Evolutionary conservation across 2,329 filamentous ascomycete genomes (phyloP).

Genomic region (Colletotrichum musae): DNA sequence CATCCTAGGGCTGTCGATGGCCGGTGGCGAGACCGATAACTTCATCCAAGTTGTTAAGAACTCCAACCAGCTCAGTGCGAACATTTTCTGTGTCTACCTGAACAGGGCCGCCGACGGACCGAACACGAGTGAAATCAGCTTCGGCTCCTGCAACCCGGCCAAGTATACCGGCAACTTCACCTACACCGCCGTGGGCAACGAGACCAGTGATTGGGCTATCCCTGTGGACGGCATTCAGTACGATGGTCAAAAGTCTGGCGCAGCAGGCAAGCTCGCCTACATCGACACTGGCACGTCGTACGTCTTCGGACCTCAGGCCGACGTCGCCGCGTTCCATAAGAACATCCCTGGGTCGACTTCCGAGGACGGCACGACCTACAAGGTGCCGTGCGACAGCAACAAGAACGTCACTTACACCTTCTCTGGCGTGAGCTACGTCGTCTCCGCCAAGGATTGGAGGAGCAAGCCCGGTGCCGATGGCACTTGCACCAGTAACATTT

Average conservation of each 20-base stretch:
- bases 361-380: slow-evolving; percentile 74
- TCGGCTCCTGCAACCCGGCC: slow-evolving; percentile 77
- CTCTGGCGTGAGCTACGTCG: slow-evolving; percentile 74
- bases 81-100: slow-evolving; percentile 80
- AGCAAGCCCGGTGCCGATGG: slow-evolving; percentile 59
- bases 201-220: slow-evolving; percentile 80
- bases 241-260: slow-evolving; percentile 70
- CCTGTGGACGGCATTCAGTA: slow-evolving; percentile 75
- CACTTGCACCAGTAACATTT: slow-evolving; percentile 79
- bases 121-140: slow-evolving; percentile 83
- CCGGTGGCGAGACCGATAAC: slow-evolving; percentile 71
- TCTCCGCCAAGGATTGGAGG: slow-evolving; percentile 82
- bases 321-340: slow-evolving; percentile 76
- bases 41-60: slow-evolving; percentile 75
- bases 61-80: slow-evolving; percentile 70
- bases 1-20: slow-evolving; percentile 83
- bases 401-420: slow-evolving; percentile 76
- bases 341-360: slow-evolving; percentile 74
- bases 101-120: slow-evolving; percentile 75
- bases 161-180: slow-evolving; percentile 78
- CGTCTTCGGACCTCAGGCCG: slow-evolving; percentile 77
- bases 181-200: slow-evolving; percentile 71
- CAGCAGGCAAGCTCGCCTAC: slow-evolving; percentile 74
- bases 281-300: slow-evolving; percentile 90
- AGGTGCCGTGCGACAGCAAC: slow-evolving; percentile 79